Evolutionary conservation across 371 early-diverging fungal genomes (phyloP).

Genomic region (Mortierella sp.): DNA sequence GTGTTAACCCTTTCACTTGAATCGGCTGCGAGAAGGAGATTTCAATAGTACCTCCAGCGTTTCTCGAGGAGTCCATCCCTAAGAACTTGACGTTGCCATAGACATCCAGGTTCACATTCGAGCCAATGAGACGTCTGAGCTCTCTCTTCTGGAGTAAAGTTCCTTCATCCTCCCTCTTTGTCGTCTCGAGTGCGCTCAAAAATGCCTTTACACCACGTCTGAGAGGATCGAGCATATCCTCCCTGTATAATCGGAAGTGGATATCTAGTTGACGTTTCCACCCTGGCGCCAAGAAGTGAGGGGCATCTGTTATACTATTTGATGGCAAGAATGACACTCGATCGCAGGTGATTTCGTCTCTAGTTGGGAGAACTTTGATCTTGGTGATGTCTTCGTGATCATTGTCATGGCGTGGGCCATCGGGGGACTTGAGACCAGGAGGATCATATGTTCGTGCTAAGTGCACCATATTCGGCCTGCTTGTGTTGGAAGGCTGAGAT

Average conservation of each 20-base stretch:
- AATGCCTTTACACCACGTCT: constrained; percentile 37
- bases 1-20: background rate
- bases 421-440: constrained; percentile 40
- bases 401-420: constrained; percentile 61
- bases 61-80: constrained; percentile 24
- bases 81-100: constrained; percentile 49
- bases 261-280: constrained; percentile 62
- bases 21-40: constrained; percentile 45
- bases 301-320: constrained; percentile 44
- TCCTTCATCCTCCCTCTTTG: constrained; percentile 17
- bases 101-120: constrained; percentile 43
- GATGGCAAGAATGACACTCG: constrained; percentile 59
- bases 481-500: background rate
- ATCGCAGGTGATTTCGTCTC: constrained; percentile 49
- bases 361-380: constrained; percentile 61
- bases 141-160: constrained; percentile 32
- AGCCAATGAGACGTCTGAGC: constrained; percentile 24
- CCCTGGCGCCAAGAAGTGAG: constrained; percentile 60
- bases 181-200: constrained; percentile 17
- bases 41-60: constrained; percentile 28
- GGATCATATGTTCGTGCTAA: constrained; percentile 25
- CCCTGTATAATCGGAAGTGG: constrained; percentile 67
- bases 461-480: constrained; percentile 17
- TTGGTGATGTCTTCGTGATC: constrained; percentile 52
- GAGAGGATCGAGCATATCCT: constrained; percentile 60